A percentile compares a stretch with the other conserved stretches of the same genome.
Evolutionary conservation across 305 asterid genomes (phyloP).

Genomic region (Plantago coronopus): DNA sequence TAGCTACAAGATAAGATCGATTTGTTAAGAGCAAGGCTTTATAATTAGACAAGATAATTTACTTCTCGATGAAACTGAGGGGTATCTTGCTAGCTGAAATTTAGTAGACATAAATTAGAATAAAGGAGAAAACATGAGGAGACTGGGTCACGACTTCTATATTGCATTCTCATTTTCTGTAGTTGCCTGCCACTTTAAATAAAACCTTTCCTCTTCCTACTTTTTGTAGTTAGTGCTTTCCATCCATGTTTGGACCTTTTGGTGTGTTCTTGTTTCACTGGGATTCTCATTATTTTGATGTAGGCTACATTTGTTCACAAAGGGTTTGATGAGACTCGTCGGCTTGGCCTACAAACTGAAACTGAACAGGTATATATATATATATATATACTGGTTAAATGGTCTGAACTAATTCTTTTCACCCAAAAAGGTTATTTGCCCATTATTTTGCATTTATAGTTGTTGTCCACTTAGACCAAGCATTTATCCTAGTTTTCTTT

Average conservation of each 20-base stretch:
- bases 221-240: neutral
- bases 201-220: neutral
- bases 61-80: conserved; percentile 9
- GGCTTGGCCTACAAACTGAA: conserved; percentile 88
- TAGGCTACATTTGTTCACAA: conserved; percentile 95
- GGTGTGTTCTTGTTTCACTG: conserved; percentile 25
- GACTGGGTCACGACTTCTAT: neutral
- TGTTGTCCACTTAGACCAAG: neutral
- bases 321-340: conserved; percentile 96
- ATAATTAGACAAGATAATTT: neutral
- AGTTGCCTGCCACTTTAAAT: neutral
- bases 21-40: no score
- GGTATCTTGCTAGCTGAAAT: conserved; percentile 5
- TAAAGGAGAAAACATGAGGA: neutral
- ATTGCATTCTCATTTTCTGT: neutral
- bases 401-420: conserved; percentile 1
- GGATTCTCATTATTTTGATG: conserved; percentile 23
- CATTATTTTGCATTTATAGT: neutral
- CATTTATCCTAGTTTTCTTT: conserved; percentile 12
- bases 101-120: neutral
- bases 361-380: conserved; percentile 83
- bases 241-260: conserved; percentile 1
- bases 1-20: no score
- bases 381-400: no score
- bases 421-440: neutral